Evolutionary conservation across 2,329 filamentous ascomycete species (phyloP).

Genomic region (Aspergillus brunneoviolaceus): DNA sequence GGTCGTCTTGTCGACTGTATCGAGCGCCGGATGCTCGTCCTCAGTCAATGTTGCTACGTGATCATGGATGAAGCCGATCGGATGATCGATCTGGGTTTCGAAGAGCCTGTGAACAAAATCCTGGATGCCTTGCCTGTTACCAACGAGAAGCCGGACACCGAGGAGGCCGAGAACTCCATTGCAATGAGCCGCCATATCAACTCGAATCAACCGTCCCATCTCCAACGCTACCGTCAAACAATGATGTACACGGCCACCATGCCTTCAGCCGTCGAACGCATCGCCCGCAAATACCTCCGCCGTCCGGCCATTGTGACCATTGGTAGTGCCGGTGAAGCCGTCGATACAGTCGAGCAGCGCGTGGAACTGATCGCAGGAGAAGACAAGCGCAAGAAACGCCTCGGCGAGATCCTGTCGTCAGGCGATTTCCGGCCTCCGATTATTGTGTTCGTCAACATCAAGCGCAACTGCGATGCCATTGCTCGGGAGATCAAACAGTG

Average conservation of each 20-base stretch:
- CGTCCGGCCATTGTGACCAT: slow-evolving; percentile 93
- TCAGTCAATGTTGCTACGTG: slow-evolving; percentile 95
- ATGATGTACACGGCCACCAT: slow-evolving; percentile 99
- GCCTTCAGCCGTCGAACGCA: slow-evolving; percentile 87
- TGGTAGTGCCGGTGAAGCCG: slow-evolving; percentile 89
- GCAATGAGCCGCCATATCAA: slow-evolving; percentile 82
- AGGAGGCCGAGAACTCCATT: slow-evolving; percentile 80
- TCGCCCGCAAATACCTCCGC: slow-evolving; percentile 94
- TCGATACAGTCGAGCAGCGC: slow-evolving; percentile 95
- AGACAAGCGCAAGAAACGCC: slow-evolving; percentile 93
- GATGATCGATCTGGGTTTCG: slow-evolving; percentile 98
- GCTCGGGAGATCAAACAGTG: slow-evolving; percentile 91
- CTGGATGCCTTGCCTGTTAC: slow-evolving; percentile 86
- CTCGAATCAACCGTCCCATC: slow-evolving; percentile 55
- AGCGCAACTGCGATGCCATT: slow-evolving; percentile 94
- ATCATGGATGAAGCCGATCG: slow-evolving; percentile 99
- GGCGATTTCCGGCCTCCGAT: slow-evolving; percentile 83
- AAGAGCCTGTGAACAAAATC: slow-evolving; percentile 97
- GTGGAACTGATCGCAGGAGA: slow-evolving; percentile 89
- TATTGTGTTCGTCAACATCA: slow-evolving; percentile 99
- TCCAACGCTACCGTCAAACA: slow-evolving; percentile 77
- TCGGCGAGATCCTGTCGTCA: slow-evolving; percentile 83
- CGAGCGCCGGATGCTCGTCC: slow-evolving; percentile 83
- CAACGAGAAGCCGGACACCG: slow-evolving; percentile 93
- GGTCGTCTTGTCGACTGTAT: slow-evolving; percentile 97